Base-by-base conservation (phyloP, 768 basidiomycete species). In the Hydnomerulius pinastri region DNA sequence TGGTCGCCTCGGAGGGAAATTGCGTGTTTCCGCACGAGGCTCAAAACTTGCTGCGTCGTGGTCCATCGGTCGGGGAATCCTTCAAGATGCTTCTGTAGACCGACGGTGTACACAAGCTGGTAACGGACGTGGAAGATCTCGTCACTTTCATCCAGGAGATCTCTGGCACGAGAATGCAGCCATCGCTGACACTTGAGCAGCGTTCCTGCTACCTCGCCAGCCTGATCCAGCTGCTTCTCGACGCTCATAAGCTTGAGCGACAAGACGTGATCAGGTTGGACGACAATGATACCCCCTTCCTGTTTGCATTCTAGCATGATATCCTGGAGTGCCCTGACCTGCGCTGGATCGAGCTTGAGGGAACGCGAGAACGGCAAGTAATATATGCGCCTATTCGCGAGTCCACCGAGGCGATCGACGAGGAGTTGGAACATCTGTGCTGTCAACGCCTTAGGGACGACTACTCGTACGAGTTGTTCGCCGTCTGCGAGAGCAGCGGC, bases 251-350 rank as follows among this genome's bases (percentile, higher is more conserved):
- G 65, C 54, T 72, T 70, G 50, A 77, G 76, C 0, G 81, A 82
- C 3, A 82, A 67, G 11, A 80, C 64, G 24, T 83, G 78, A 39
- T 82, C 80, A 0, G 81, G 82, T 40, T 82, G 81, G 10, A 67
- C 50, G 0, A 83, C 64, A 11, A 81, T 57, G n/a, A 83, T 56
- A 0, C 81, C 81, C 7, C 68, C 60, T n/a, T 60, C 59, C 0
- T 44, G 44, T 53, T 63, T 65, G 46, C 81, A 83, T 36, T 70
- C 66, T 21, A 61, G 48, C 53, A 74, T 69, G 5, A 82, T 37
- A 4, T 43, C 21, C 6, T 48, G 57, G 10, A 80, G 67, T 6
- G 40, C 41, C 2, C 41, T 17, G 1, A 66, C 54, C 41, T 64
- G 53, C 1, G 54, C 17, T 0, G 27, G 6, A 25, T 54, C 45